Conservation (phyloP, 148 eudicot species). For the Nyssa sinensis region DNA sequence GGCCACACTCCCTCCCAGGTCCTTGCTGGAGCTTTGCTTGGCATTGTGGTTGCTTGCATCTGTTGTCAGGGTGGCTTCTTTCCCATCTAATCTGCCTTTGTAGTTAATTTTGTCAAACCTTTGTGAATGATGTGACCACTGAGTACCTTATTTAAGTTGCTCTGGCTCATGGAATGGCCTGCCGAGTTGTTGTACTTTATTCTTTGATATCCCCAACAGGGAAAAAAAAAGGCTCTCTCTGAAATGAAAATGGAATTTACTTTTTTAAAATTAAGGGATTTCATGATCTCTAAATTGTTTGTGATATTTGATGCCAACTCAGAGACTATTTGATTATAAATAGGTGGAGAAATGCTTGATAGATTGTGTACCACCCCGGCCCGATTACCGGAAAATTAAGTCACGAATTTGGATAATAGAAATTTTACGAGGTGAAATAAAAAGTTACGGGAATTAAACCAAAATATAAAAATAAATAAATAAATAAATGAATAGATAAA, state of each 20-base stretch:
- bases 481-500: no score
- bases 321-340: no score
- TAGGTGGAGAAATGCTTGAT: no score
- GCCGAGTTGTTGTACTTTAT: not conserved
- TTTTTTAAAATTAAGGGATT: not conserved
- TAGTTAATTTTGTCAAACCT: not conserved
- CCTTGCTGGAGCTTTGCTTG: slow-evolving; percentile 75
- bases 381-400: no score
- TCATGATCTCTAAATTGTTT: no score
- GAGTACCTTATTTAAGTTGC: not conserved
- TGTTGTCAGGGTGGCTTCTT: slow-evolving; percentile 51
- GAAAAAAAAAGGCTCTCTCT: no score
- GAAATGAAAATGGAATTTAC: not conserved
- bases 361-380: no score
- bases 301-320: no score
- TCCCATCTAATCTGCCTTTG: slow-evolving; percentile 22
- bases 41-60: slow-evolving; percentile 61
- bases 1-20: slow-evolving; percentile 93
- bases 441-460: no score
- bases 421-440: no score
- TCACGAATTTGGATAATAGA: no score
- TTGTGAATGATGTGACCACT: not conserved
- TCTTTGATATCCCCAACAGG: not conserved
- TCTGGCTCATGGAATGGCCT: not conserved
- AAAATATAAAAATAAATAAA: no score